Evolutionary conservation across 768 basidiomycete genomes (phyloP).

Genomic region (Mycena pura): DNA sequence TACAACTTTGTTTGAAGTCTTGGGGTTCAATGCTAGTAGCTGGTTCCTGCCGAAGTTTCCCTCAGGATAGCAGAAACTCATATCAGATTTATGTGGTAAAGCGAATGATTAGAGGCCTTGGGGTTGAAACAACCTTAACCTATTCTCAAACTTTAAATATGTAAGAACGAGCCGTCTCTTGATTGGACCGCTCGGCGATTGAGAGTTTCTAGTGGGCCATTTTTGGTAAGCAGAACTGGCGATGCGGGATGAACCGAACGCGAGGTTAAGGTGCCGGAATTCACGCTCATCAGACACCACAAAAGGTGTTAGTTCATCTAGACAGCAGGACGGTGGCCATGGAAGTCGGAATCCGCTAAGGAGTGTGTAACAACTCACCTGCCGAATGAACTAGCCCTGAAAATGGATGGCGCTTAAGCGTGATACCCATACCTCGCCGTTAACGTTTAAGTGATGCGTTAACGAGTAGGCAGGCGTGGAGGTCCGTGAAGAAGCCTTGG

Average conservation of each 20-base stretch:
- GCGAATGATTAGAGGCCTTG: conserved; percentile 93
- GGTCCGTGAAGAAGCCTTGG: conserved; percentile 82
- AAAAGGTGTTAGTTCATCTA: conserved; percentile 87
- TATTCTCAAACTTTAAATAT: conserved; percentile 84
- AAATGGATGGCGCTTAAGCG: conserved; percentile 91
- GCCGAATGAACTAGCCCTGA: conserved; percentile 91
- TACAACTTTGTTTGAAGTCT: not conserved
- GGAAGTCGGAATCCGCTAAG: conserved; percentile 87
- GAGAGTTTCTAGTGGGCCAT: conserved; percentile 83
- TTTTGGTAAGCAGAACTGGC: conserved; percentile 76
- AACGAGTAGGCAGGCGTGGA: conserved; percentile 82
- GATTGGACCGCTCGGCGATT: conserved; percentile 81
- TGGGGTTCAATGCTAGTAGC: conserved; percentile 62
- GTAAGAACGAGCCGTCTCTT: conserved; percentile 86
- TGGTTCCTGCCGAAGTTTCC: conserved; percentile 93
- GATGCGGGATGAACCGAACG: conserved; percentile 74
- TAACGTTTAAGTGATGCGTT: conserved; percentile 72
- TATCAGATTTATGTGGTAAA: conserved; percentile 73
- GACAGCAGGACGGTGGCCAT: conserved; percentile 90
- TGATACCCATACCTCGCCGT: conserved; percentile 86
- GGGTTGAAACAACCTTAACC: conserved; percentile 89
- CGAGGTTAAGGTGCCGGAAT: conserved; percentile 81
- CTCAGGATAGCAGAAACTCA: conserved; percentile 65
- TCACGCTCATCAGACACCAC: conserved; percentile 86
- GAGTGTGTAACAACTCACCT: conserved; percentile 91